Evolutionary conservation across 2,329 filamentous ascomycete species (phyloP).

Genomic region (Cyphellophora europaea): DNA sequence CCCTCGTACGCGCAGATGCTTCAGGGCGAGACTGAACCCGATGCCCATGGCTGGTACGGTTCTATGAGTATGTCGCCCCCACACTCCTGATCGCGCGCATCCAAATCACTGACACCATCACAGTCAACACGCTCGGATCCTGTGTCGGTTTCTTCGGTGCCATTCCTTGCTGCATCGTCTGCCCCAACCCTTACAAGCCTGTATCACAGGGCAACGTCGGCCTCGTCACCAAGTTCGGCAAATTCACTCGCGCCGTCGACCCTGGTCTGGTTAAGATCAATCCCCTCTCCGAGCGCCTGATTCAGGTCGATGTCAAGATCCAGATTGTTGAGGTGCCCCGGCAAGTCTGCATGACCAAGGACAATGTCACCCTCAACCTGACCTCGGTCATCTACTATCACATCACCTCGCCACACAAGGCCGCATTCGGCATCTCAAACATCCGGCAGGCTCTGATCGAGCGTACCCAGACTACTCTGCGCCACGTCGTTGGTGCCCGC

Average conservation of each 20-base stretch:
- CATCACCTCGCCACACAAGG: conserved; percentile 89
- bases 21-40: conserved; percentile 55
- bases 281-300: conserved; percentile 79
- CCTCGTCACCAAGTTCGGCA: conserved; percentile 88
- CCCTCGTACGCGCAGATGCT: conserved; percentile 65
- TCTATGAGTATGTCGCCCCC: conserved; percentile 59
- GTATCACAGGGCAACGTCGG: conserved; percentile 91
- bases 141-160: conserved; percentile 72
- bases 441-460: conserved; percentile 93
- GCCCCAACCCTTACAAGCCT: conserved; percentile 91
- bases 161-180: conserved; percentile 82
- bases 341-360: conserved; percentile 99
- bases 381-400: conserved; percentile 99
- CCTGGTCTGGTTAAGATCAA: conserved; percentile 97
- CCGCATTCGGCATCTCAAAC: conserved; percentile 91
- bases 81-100: neutral
- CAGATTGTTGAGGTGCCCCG: conserved; percentile 93
- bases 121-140: conserved; percentile 64
- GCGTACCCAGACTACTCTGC: conserved; percentile 93
- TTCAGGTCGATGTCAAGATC: conserved; percentile 97
- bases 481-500: conserved; percentile 90
- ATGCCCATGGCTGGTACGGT: conserved; percentile 80
- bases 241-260: conserved; percentile 89
- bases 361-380: conserved; percentile 89
- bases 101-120: conserved; percentile 7